Conservation (phyloP, 306 rosid species). For the Cucumis melo region DNA sequence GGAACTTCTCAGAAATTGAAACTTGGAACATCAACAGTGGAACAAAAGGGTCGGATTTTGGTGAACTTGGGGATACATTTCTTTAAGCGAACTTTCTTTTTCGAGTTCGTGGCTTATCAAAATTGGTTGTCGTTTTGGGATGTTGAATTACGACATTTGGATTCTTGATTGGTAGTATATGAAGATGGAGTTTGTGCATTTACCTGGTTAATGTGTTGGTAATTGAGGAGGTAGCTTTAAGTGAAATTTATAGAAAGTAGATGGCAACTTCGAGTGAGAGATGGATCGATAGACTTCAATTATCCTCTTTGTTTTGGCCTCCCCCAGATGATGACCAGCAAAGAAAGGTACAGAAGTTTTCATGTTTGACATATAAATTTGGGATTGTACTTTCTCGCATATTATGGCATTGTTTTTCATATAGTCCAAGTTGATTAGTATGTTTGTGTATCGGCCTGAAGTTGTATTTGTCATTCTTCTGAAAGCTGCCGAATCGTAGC, state of each 20-base stretch:
- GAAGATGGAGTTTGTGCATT: constrained; percentile 19
- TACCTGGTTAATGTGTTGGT: constrained; percentile 9
- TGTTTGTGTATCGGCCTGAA: not conserved
- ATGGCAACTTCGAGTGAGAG: constrained; percentile 56
- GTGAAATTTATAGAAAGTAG: not conserved
- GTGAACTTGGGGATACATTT: not conserved
- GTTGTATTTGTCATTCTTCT: not conserved
- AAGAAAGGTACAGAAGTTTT: constrained; percentile 34
- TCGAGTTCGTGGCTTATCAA: not conserved
- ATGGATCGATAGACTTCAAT: constrained; percentile 65
- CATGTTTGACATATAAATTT: not conserved
- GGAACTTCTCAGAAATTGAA: not conserved
- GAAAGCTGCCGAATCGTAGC: not conserved
- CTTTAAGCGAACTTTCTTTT: not conserved
- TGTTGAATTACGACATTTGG: constrained; percentile 43
- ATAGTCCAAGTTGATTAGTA: not conserved
- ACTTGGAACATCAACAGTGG: not conserved
- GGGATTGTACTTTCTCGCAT: not conserved
- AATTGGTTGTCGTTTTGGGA: constrained; percentile 14
- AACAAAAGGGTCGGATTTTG: not conserved
- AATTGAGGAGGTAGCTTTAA: constrained; percentile 6
- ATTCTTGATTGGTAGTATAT: constrained; percentile 45
- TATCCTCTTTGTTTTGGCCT: constrained; percentile 79
- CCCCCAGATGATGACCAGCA: constrained; percentile 61
- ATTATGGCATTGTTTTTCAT: not conserved